Conservation (phyloP, 306 rosid genomes). For the Canavalia gladiata region DNA sequence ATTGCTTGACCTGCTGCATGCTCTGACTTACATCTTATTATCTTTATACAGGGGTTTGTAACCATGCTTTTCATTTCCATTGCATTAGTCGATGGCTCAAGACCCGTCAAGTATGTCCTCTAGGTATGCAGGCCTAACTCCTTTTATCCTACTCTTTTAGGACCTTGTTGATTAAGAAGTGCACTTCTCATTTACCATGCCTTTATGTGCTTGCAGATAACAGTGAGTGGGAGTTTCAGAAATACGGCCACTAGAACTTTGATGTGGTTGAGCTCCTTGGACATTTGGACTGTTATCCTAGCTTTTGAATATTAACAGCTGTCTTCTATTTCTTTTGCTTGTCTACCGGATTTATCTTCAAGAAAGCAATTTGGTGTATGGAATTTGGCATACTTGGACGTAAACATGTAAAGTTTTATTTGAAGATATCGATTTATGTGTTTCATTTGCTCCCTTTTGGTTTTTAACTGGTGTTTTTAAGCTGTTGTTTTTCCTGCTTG, state of each 20-base stretch:
- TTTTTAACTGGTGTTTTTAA: background rate
- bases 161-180: background rate
- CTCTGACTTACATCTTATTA: conserved; percentile 6
- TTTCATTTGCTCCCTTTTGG: conserved; percentile 15
- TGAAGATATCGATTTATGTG: background rate
- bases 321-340: conserved; percentile 16
- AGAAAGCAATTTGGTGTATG: conserved; percentile 31
- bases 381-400: background rate
- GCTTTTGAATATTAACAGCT: conserved; percentile 23
- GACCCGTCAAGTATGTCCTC: conserved; percentile 74
- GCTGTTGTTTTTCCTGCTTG: background rate
- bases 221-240: conserved; percentile 98
- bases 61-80: conserved; percentile 68
- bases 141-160: background rate
- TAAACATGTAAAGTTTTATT: conserved; percentile 35
- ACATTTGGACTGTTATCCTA: conserved; percentile 35
- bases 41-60: conserved; percentile 59
- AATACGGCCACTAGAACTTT: conserved; percentile 83
- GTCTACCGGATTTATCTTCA: conserved; percentile 35
- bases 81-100: conserved; percentile 69
- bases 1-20: conserved; percentile 32
- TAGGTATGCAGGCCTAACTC: conserved; percentile 63
- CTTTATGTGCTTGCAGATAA: conserved; percentile 64
- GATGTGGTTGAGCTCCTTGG: conserved; percentile 32
- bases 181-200: conserved; percentile 32